A percentile compares a stretch with the other conserved stretches of the same genome.
phyloP scores from a whole-genome alignment of 2,329 filamentous ascomycete genomes.

The Hypoxylon sp. region DNA sequence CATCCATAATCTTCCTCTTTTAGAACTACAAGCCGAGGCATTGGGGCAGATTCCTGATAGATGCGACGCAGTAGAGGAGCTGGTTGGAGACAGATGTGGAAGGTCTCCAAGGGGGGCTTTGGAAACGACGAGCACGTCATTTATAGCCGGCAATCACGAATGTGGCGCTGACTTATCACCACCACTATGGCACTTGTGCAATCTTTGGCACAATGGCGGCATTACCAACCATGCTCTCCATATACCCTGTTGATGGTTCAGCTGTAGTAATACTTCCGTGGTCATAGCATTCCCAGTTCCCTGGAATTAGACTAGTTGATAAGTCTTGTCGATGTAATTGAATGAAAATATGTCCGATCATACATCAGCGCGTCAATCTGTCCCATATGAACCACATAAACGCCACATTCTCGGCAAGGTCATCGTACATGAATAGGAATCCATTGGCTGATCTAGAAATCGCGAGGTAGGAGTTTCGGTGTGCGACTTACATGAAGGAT shows the following conservation, averaged over 20 bases:
- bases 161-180: conserved; percentile 19
- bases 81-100: conserved; percentile 24
- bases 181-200: conserved; percentile 12
- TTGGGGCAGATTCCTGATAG: conserved; percentile 5
- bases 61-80: conserved; percentile 7
- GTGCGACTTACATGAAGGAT: background rate
- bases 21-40: conserved; percentile 28
- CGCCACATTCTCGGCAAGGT: background rate
- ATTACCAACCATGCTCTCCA: conserved; percentile 14
- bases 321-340: conserved; percentile 4
- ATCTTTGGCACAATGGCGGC: conserved; percentile 23
- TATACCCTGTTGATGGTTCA: conserved; percentile 7
- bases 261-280: conserved; percentile 28
- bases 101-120: conserved; percentile 22
- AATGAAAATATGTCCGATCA: conserved; percentile 33
- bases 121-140: conserved; percentile 33
- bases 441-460: background rate
- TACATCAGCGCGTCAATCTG: conserved; percentile 5
- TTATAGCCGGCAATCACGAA: conserved; percentile 26
- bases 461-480: background rate
- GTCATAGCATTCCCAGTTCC: conserved; percentile 28
- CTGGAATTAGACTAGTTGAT: conserved; percentile 21
- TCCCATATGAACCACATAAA: background rate
- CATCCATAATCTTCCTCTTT: conserved; percentile 32
- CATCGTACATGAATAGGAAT: background rate